Evolutionary conservation across 176 grass and related monocot species (phyloP).

Genomic region (Bonia amplexicaulis): DNA sequence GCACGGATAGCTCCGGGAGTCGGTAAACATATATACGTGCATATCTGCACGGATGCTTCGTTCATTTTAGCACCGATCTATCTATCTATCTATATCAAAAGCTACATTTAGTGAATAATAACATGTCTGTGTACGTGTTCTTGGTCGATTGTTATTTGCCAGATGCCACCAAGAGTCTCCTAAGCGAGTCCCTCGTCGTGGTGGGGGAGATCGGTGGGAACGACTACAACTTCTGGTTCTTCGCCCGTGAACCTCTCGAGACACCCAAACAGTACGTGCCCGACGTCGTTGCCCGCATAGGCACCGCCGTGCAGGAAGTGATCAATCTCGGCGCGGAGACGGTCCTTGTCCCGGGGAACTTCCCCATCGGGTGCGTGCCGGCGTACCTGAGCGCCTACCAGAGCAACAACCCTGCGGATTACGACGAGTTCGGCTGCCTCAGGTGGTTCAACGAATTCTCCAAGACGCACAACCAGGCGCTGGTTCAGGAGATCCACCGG

Average conservation of each 20-base stretch:
- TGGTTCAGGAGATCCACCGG: background rate
- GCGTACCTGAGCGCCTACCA: constrained; percentile 2
- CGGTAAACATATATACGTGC: background rate
- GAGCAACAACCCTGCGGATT: constrained; percentile 16
- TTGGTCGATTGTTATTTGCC: background rate
- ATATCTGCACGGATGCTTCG: background rate
- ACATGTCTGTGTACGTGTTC: background rate
- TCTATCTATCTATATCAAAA: too few relatives aligned
- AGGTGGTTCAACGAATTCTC: constrained; percentile 47
- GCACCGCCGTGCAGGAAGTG: constrained; percentile 22
- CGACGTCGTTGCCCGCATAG: constrained; percentile 23
- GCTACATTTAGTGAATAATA: background rate
- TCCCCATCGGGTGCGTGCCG: constrained; percentile 45
- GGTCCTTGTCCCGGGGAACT: constrained; percentile 41
- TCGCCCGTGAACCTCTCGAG: background rate
- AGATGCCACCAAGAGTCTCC: constrained; percentile 11
- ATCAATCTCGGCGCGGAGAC: constrained; percentile 33
- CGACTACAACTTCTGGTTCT: constrained; percentile 51
- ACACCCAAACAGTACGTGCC: background rate
- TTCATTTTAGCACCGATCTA: background rate
- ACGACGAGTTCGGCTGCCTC: constrained; percentile 41
- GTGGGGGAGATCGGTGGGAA: constrained; percentile 68
- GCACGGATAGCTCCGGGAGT: constrained; percentile 31
- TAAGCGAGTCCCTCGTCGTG: constrained; percentile 30
- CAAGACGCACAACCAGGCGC: constrained; percentile 30